Evolutionary conservation across 495 filamentous ascomycete species (phyloP), one percentile per base, ranked within the genome.

Genomic region (Hypoxylon lenormandii): DNA sequence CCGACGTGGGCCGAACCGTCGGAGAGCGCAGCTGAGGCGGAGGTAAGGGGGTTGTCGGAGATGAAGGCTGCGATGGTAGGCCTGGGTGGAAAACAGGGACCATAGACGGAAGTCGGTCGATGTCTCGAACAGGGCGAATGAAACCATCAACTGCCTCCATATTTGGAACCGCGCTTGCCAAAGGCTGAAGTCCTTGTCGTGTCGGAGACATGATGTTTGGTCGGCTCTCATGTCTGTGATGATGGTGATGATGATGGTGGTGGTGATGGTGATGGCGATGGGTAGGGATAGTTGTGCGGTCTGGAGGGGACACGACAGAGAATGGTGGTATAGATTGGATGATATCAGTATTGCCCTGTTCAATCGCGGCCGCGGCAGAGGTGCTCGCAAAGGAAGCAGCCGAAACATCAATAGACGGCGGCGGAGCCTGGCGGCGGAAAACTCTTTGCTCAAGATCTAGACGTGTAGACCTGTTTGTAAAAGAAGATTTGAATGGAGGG

Each of bases 1-100:
- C 74, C 64, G 87, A 80, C 66, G 81, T 74, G 73, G 88, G 72
- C 69, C 84, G 77, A 60, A 87, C 79, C 8, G 81, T 81, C 2
- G 83, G 82, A 6, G 84, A 84, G 43, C 82, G 79, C 47, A 82
- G 74, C 47, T 84, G 83, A 1, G 81, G 78, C 0, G 88, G 89
- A 38, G 91, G 91, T 52, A 90, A 85, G 8, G 94, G 95, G 1
- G 95, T 98, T 10, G 93, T 97, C 0, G 95, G 95, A 8, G 94
- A 97, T 55, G 92, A 91, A 0, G 95, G 95, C 72, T 97, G 95
- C 6, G 95, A 97, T 21, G 88, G 85, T 52, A 93, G 80, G 18
- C 89, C 89, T 1, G 87, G 83, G 48, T 91, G 87, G 48, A 91
- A 78, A 6, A 89, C 86, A 1, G 92, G 89, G 28, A 92, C 79